Conservation (phyloP, 441 rosid species). For the Pelargonium fulgidum region DNA sequence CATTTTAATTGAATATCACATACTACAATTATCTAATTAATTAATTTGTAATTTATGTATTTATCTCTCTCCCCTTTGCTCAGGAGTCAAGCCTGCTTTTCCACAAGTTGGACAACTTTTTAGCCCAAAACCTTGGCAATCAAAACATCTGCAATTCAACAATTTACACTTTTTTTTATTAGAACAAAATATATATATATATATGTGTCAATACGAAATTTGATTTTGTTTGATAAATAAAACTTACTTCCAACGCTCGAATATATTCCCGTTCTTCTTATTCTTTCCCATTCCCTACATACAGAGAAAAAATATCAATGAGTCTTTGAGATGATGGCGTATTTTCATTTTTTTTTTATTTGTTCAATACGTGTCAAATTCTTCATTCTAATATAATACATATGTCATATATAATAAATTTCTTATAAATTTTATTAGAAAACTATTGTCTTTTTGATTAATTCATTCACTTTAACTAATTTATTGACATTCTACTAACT, state of each 20-base stretch:
- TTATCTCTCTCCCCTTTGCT: constrained; percentile 77
- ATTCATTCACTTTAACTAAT: too few relatives aligned
- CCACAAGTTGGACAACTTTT: constrained; percentile 68
- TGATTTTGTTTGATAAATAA: background rate
- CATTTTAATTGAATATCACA: too few relatives aligned
- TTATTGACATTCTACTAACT: too few relatives aligned
- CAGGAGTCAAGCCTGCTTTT: constrained; percentile 67
- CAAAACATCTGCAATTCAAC: constrained; percentile 47
- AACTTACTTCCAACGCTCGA: constrained; percentile 83
- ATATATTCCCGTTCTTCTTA: constrained; percentile 73
- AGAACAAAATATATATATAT: background rate
- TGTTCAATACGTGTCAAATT: too few relatives aligned
- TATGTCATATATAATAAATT: too few relatives aligned
- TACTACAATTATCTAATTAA: too few relatives aligned
- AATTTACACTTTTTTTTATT: background rate
- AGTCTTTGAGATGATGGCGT: too few relatives aligned
- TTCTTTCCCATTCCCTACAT: constrained; percentile 63
- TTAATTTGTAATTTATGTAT: too few relatives aligned
- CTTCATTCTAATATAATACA: too few relatives aligned
- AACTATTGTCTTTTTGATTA: too few relatives aligned
- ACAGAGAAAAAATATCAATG: background rate
- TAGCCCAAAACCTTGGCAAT: constrained; percentile 75
- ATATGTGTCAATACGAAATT: background rate
- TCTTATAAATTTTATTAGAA: too few relatives aligned
- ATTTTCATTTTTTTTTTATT: too few relatives aligned